These are phyloP conservation scores for Dactylis glomerata DNA, from an alignment of 176 grass and related monocot species.

Conservation along the genomic window DNA sequence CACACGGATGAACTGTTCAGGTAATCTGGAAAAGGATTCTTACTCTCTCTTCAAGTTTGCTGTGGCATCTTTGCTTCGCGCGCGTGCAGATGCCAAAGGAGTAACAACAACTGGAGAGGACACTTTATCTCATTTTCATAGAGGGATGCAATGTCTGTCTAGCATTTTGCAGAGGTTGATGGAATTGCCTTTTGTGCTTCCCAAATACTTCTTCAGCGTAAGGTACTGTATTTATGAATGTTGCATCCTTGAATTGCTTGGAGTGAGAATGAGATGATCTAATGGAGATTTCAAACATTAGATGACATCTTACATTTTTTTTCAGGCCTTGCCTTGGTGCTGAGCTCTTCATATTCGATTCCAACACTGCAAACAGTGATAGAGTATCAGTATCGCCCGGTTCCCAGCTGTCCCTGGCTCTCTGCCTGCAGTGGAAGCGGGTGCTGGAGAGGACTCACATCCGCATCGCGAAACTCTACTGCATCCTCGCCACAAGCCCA, in stretches of 20 bases:
- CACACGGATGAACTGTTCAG: slow-evolving; percentile 31
- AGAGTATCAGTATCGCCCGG: slow-evolving; percentile 47
- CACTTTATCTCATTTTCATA: slow-evolving; percentile 27
- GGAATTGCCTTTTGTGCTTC: slow-evolving; percentile 66
- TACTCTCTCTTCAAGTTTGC: slow-evolving; percentile 56
- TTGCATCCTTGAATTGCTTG: slow-evolving; percentile 1
- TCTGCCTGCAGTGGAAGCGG: slow-evolving; percentile 39
- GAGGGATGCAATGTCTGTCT: slow-evolving; percentile 54
- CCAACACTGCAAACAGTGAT: slow-evolving; percentile 35
- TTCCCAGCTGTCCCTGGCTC: slow-evolving; percentile 62
- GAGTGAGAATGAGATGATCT: background rate
- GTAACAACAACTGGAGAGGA: slow-evolving; percentile 18
- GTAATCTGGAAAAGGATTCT: slow-evolving; percentile 35
- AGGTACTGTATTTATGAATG: slow-evolving; percentile 38
- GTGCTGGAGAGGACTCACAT: background rate
- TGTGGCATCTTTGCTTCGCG: slow-evolving; percentile 41
- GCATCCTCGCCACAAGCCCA: background rate
- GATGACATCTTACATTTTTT: slow-evolving; percentile 1
- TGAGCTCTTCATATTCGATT: slow-evolving; percentile 60
- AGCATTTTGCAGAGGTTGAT: slow-evolving; percentile 53
- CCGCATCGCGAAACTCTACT: slow-evolving; percentile 13
- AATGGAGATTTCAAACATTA: too few species aligned
- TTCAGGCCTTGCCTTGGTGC: slow-evolving; percentile 83
- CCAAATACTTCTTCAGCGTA: slow-evolving; percentile 78
- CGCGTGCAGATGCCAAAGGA: slow-evolving; percentile 35